Evolutionary conservation across 345 rosid species (phyloP), one percentile per base, ranked within the genome.

Genomic region (Erucastrum elatum): DNA sequence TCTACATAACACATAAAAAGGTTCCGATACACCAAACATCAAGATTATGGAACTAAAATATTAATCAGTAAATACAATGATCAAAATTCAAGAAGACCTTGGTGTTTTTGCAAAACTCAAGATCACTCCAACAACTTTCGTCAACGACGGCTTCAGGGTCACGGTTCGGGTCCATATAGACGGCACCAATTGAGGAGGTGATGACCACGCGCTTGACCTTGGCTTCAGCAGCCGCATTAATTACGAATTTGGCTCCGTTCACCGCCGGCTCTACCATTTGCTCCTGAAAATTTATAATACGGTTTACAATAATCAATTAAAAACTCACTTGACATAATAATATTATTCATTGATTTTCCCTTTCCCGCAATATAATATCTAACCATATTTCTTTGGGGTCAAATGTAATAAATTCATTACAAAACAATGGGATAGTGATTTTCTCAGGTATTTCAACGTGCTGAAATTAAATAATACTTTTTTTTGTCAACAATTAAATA

Each of bases 221-320:
- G 62, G 93, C 88, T 82, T 88, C 97, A 0, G 97, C 86, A 1
- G 99, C 98, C 0, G 96, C 99, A 10, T 68, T 74, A 12, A 95
- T 87, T 71, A 93, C 98, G 60, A 91, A 91, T 81, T 85, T 87
- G 4, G 98, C 90, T 67, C 99, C 99, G 4, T 72, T 78, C 85
- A 95, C 98, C 0, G 98, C 97, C 4, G 99, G 99, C 86, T 95
- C 98, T 89, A 95, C 90, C 98, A 95, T 90, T 90, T 93, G 89
- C 66, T 94, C 97, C 98, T 94, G 68, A 5, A 37, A 12, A 26
- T 41, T 58, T 3, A 44, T 31, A 3, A 67, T 4, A 21, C 61
- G 59, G 53, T 64, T 65, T 7, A 31, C 31, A 4, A 60, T 41
- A 6, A 8, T 29, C 49, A 30, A n/a, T 64, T 26, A 34, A 41